Percentiles rank a stretch among this genome's conserved stretches.
Conservation (phyloP, 1,284 basidiomycete species). For the Ceratobasidium sp. region DNA sequence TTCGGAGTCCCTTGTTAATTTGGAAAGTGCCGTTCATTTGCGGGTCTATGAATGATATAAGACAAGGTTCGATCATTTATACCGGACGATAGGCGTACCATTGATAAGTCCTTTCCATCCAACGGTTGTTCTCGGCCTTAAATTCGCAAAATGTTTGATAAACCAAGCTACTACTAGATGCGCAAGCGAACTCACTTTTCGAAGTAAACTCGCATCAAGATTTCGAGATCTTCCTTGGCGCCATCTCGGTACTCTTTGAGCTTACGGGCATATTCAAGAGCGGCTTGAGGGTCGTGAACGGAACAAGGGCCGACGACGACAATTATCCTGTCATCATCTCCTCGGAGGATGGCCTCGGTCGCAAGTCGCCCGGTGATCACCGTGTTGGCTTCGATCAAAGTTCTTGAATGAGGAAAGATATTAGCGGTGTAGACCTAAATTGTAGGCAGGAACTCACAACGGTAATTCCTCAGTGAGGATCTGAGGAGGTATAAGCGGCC, state of each 20-base stretch:
- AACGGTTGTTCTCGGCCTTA: constrained; percentile 88
- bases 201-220: constrained; percentile 98
- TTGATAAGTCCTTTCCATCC: constrained; percentile 99
- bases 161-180: neutral
- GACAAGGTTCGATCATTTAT: constrained; percentile 6
- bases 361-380: constrained; percentile 86
- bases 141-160: neutral
- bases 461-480: constrained; percentile 92
- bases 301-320: constrained; percentile 95
- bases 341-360: constrained; percentile 83
- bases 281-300: constrained; percentile 88
- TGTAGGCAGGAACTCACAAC: constrained; percentile 63
- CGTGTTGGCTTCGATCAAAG: constrained; percentile 80
- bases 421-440: neutral
- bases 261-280: constrained; percentile 84
- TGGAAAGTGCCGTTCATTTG: constrained; percentile 86
- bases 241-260: constrained; percentile 85
- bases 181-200: constrained; percentile 71
- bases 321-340: constrained; percentile 89
- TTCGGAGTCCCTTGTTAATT: constrained; percentile 97
- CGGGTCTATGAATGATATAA: constrained; percentile 64
- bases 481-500: constrained; percentile 91
- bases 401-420: constrained; percentile 59
- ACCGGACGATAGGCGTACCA: constrained; percentile 55
- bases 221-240: constrained; percentile 88